Conservation (phyloP, 2,329 filamentous ascomycete species). For the Hypoxylon sp. region DNA sequence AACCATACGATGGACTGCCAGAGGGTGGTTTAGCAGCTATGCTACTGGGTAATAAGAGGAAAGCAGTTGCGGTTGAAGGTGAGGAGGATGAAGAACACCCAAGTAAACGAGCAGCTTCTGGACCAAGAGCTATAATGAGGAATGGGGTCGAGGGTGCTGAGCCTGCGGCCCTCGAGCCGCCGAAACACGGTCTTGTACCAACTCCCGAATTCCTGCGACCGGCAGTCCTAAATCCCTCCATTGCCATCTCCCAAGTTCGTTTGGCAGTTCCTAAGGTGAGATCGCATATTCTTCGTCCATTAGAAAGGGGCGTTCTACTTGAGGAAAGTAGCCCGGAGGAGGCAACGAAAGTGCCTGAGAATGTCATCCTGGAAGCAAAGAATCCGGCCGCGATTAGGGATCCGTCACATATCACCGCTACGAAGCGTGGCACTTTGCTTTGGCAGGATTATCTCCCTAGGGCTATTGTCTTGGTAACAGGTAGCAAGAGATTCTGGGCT, state of each 20-base stretch:
- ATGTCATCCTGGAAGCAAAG: conserved; percentile 87
- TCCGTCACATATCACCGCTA: conserved; percentile 85
- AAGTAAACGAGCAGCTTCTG: conserved; percentile 70
- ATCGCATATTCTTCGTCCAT: conserved; percentile 83
- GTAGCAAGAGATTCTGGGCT: conserved; percentile 91
- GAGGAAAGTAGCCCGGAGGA: conserved; percentile 70
- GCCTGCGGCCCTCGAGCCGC: conserved; percentile 75
- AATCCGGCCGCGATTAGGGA: conserved; percentile 85
- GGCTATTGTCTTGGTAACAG: conserved; percentile 89
- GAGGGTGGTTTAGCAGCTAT: conserved; percentile 89
- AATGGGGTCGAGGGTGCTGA: conserved; percentile 85
- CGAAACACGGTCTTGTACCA: conserved; percentile 72
- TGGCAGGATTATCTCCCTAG: conserved; percentile 96
- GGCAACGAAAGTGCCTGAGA: conserved; percentile 74
- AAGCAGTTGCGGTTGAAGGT: conserved; percentile 78
- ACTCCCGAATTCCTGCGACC: conserved; percentile 90
- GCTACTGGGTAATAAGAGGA: conserved; percentile 93
- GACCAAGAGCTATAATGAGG: conserved; percentile 79
- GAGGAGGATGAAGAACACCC: conserved; percentile 78
- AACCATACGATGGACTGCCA: conserved; percentile 92
- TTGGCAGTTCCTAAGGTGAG: conserved; percentile 90
- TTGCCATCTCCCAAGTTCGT: conserved; percentile 85
- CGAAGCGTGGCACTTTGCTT: conserved; percentile 82
- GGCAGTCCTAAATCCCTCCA: conserved; percentile 85
- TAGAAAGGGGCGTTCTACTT: conserved; percentile 76